Percentiles rank a stretch among this genome's conserved stretches.
Evolutionary conservation across 441 rosid species (phyloP).

Genomic region (Viola pubescens): DNA sequence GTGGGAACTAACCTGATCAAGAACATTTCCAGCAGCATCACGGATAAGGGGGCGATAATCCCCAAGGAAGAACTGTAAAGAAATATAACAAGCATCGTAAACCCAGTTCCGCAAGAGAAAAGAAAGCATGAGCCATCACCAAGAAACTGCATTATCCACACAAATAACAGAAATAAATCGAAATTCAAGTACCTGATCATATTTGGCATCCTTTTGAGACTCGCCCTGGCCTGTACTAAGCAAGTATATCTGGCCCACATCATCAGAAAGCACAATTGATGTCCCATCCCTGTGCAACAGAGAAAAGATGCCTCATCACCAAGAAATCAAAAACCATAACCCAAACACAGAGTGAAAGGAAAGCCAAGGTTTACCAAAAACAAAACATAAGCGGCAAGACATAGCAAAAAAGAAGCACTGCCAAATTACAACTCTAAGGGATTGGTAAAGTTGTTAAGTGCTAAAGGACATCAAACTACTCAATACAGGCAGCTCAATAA

Average conservation of each 20-base stretch:
- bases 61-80: slow-evolving; percentile 87
- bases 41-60: slow-evolving; percentile 90
- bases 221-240: slow-evolving; percentile 97
- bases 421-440: neutral
- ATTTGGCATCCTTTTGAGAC: slow-evolving; percentile 88
- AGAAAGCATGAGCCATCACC: neutral
- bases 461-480: slow-evolving; percentile 11
- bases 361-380: slow-evolving; percentile 2
- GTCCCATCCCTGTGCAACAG: slow-evolving; percentile 76
- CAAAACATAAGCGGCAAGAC: neutral
- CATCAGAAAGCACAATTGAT: slow-evolving; percentile 96
- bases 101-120: neutral
- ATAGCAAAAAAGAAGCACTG: too few relatives aligned
- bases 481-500: neutral
- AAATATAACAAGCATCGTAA: slow-evolving; percentile 16
- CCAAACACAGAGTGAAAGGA: slow-evolving; percentile 1
- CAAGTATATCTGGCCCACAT: slow-evolving; percentile 89
- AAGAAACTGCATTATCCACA: neutral
- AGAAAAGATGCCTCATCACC: slow-evolving; percentile 8
- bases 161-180: too few relatives aligned
- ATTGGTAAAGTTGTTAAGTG: neutral
- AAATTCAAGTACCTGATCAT: slow-evolving; percentile 66
- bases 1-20: slow-evolving; percentile 73
- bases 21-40: slow-evolving; percentile 67
- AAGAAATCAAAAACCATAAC: slow-evolving; percentile 4